These are phyloP conservation scores for Xerophyta viscosa DNA, from an alignment of 106 monocot species.

Conservation along the genomic window DNA sequence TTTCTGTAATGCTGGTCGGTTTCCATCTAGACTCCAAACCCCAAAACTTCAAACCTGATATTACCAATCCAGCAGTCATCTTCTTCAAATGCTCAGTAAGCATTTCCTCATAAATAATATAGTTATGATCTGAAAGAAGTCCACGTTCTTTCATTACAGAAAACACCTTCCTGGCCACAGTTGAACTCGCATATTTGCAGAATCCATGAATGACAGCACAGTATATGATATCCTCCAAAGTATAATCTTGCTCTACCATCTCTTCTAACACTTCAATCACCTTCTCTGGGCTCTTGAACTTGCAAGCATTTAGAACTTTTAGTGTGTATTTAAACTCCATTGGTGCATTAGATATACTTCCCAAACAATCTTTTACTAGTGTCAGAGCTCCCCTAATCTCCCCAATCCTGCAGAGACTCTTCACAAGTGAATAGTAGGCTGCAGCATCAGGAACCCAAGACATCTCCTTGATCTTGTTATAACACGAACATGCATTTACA, in stretches of 20 bases:
- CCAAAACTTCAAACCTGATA: constrained; percentile 84
- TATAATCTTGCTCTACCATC: constrained; percentile 52
- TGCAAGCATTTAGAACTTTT: constrained; percentile 57
- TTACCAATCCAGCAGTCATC: constrained; percentile 55
- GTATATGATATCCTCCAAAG: constrained; percentile 62
- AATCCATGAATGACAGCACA: constrained; percentile 85
- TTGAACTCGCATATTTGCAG: constrained; percentile 61
- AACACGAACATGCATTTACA: constrained; percentile 61
- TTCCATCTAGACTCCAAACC: constrained; percentile 72
- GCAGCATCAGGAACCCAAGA: constrained; percentile 44
- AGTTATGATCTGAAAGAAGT: constrained; percentile 47
- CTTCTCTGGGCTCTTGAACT: constrained; percentile 48
- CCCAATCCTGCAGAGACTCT: constrained; percentile 57
- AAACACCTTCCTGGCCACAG: constrained; percentile 69
- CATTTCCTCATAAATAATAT: constrained; percentile 66
- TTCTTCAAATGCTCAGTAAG: constrained; percentile 82
- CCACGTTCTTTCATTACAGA: constrained; percentile 40
- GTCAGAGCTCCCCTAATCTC: constrained; percentile 69
- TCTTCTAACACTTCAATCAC: constrained; percentile 68
- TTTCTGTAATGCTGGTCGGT: constrained; percentile 26
- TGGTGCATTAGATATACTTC: constrained; percentile 69
- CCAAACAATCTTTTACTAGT: constrained; percentile 83
- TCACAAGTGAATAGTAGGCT: constrained; percentile 73
- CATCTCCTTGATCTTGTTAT: constrained; percentile 58
- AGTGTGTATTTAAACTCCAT: constrained; percentile 88